phyloP scores from a whole-genome alignment of 768 basidiomycete genomes.

The Cubamyces sp. region DNA sequence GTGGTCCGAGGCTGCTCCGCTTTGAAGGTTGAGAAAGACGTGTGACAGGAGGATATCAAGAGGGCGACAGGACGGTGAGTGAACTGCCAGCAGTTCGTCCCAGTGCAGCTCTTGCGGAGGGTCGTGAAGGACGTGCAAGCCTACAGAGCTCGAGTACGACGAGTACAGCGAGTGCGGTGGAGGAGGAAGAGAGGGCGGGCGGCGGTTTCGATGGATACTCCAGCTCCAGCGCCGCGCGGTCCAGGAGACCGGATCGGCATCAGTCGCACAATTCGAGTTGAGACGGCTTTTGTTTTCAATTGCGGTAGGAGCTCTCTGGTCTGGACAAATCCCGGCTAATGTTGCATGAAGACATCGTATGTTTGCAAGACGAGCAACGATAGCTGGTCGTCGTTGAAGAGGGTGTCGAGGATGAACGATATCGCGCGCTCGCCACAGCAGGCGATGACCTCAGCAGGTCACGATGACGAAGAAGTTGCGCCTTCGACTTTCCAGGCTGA shows the following conservation, averaged over 20 bases:
- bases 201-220: constrained; percentile 25
- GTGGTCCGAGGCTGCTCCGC: background rate
- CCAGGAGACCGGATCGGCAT: background rate
- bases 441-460: constrained; percentile 11
- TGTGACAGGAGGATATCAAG: constrained; percentile 15
- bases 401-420: background rate
- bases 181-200: background rate
- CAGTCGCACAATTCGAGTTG: background rate
- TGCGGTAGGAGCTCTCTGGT: no score
- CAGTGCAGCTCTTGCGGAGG: constrained; percentile 12
- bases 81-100: constrained; percentile 30
- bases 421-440: background rate
- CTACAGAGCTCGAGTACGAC: background rate
- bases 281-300: background rate
- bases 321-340: no score
- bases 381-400: background rate
- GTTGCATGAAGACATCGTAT: no score
- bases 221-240: background rate
- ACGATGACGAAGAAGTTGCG: constrained; percentile 8
- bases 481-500: background rate
- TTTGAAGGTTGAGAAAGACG: background rate
- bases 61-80: constrained; percentile 22
- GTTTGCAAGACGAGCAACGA: no score
- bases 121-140: constrained; percentile 1
- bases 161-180: background rate